Conservation (phyloP, 345 rosid genomes). For the Camelina sativa region DNA sequence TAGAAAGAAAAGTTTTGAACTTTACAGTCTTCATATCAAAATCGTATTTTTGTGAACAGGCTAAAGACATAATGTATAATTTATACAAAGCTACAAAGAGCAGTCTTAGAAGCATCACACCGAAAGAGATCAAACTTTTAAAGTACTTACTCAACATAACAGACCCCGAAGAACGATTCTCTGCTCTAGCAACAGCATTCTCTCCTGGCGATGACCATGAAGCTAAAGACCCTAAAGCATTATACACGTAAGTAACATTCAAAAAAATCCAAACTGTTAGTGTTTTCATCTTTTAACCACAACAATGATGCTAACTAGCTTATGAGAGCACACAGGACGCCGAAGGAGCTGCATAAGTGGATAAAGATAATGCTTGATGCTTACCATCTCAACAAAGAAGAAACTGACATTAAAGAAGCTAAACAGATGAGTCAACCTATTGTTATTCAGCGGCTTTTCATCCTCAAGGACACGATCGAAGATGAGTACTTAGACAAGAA, state of each 20-base stretch:
- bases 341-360: slow-evolving; percentile 96
- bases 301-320: not conserved
- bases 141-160: slow-evolving; percentile 84
- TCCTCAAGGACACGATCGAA: slow-evolving; percentile 85
- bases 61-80: slow-evolving; percentile 80
- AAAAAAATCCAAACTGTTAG: not conserved
- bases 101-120: slow-evolving; percentile 86
- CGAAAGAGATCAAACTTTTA: slow-evolving; percentile 83
- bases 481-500: slow-evolving; percentile 73
- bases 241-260: slow-evolving; percentile 65
- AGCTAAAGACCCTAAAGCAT: slow-evolving; percentile 72
- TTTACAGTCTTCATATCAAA: slow-evolving; percentile 1
- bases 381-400: slow-evolving; percentile 78
- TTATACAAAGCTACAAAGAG: slow-evolving; percentile 82
- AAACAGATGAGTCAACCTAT: slow-evolving; percentile 84
- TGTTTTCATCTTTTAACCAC: slow-evolving; percentile 19
- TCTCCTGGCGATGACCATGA: slow-evolving; percentile 76
- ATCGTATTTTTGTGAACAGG: slow-evolving; percentile 46
- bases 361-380: slow-evolving; percentile 87
- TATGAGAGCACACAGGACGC: slow-evolving; percentile 55
- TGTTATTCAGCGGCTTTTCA: slow-evolving; percentile 81
- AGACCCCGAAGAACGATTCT: slow-evolving; percentile 96
- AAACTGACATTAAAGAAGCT: slow-evolving; percentile 81
- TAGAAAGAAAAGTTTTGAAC: not conserved
- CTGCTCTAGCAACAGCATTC: slow-evolving; percentile 89